Evolutionary conservation across 2,329 filamentous ascomycete genomes (phyloP).

Genomic region (Calonectria pseudoreteaudii): DNA sequence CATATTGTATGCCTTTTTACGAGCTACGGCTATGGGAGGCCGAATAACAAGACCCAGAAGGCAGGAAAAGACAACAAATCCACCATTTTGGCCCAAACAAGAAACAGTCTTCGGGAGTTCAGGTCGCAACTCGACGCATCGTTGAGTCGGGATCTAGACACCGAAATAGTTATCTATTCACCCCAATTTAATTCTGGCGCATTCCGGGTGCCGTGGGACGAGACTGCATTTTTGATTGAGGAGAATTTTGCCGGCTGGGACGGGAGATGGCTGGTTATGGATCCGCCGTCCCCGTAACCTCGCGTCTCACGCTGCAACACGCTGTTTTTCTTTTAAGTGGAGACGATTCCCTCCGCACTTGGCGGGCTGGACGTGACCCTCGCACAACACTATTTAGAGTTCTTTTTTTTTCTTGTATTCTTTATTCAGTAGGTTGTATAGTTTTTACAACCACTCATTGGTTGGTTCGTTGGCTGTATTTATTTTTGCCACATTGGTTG

Average conservation of each 20-base stretch:
- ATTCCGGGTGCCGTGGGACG: slow-evolving; percentile 31
- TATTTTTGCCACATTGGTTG: too few relatives aligned
- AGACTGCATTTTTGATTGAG: slow-evolving; percentile 28
- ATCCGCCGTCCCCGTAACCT: slow-evolving; percentile 17
- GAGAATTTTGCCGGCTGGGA: slow-evolving; percentile 26
- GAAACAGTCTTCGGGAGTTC: slow-evolving; percentile 25
- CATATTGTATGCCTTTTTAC: slow-evolving; percentile 34
- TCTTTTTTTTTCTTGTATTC: too few relatives aligned
- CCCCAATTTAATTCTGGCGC: slow-evolving; percentile 38
- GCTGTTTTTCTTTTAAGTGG: background rate
- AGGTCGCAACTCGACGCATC: slow-evolving; percentile 15
- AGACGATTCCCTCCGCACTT: background rate
- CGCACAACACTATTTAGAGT: too few relatives aligned
- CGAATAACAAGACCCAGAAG: slow-evolving; percentile 26
- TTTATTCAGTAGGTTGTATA: too few relatives aligned
- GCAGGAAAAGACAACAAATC: slow-evolving; percentile 25
- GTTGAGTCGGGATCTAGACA: accelerated
- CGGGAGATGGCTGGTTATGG: slow-evolving; percentile 35
- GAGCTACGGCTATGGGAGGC: slow-evolving; percentile 35
- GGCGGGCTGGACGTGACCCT: too few relatives aligned
- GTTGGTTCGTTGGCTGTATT: too few relatives aligned
- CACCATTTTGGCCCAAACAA: slow-evolving; percentile 33
- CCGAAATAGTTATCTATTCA: slow-evolving; percentile 19
- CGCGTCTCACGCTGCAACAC: background rate
- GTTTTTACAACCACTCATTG: too few relatives aligned